Conservation (phyloP, 2,329 filamentous ascomycete species). For the Davidsoniella australis region DNA sequence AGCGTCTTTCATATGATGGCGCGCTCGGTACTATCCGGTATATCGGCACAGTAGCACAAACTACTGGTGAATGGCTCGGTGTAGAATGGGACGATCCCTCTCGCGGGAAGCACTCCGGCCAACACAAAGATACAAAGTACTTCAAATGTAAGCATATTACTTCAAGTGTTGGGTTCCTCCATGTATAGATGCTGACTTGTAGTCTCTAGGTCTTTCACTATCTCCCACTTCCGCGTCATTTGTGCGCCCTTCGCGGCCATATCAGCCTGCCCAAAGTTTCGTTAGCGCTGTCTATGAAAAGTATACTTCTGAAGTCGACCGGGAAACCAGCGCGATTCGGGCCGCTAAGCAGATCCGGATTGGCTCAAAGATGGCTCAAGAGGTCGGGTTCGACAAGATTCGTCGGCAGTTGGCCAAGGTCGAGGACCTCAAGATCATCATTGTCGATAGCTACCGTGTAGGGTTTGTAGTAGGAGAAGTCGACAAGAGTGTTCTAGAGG, state of each 20-base stretch:
- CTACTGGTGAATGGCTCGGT: slow-evolving; percentile 69
- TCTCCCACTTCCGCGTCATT: slow-evolving; percentile 68
- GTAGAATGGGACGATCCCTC: slow-evolving; percentile 89
- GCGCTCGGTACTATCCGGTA: slow-evolving; percentile 74
- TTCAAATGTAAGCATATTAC: slow-evolving; percentile 50
- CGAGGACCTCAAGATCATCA: slow-evolving; percentile 59
- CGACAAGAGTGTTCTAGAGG: slow-evolving; percentile 26
- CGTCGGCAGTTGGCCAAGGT: slow-evolving; percentile 61
- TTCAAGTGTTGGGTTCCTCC: neutral
- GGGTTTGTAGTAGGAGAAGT: slow-evolving; percentile 20
- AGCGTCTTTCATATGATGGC: slow-evolving; percentile 65
- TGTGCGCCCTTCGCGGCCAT: slow-evolving; percentile 56
- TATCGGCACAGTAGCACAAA: slow-evolving; percentile 58
- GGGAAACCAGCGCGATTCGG: slow-evolving; percentile 12
- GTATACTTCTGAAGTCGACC: slow-evolving; percentile 48
- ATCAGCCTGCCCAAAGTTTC: slow-evolving; percentile 55
- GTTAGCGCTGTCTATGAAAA: slow-evolving; percentile 66
- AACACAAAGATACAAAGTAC: slow-evolving; percentile 61
- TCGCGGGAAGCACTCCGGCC: slow-evolving; percentile 81
- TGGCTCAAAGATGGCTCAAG: slow-evolving; percentile 75
- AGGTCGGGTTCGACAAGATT: slow-evolving; percentile 92
- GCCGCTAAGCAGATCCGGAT: slow-evolving; percentile 37
- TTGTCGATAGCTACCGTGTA: slow-evolving; percentile 64
- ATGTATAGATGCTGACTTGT: too few species aligned
- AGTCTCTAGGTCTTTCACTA: slow-evolving; percentile 35